These are phyloP conservation scores for Hygrophoropsis aurantiaca DNA, from an alignment of 768 basidiomycete genomes.

Conservation along the genomic window DNA sequence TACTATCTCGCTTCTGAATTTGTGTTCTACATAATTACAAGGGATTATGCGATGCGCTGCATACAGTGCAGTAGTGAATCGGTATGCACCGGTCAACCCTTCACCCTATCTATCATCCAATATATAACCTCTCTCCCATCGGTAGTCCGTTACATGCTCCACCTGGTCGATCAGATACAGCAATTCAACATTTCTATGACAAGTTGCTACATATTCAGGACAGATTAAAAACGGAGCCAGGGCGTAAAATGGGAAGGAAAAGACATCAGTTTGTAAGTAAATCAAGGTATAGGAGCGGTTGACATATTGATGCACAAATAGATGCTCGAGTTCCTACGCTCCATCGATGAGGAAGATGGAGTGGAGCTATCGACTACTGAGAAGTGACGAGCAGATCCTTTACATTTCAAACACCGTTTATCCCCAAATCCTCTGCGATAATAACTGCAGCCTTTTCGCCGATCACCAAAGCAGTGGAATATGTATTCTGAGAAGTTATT, in stretches of 20 bases:
- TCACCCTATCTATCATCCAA: no score
- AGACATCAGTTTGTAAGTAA: conserved; percentile 67
- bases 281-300: neutral
- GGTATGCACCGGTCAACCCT: conserved; percentile 33
- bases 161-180: conserved; percentile 50
- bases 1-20: neutral
- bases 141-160: conserved; percentile 45
- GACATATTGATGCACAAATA: conserved; percentile 23
- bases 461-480: conserved; percentile 42
- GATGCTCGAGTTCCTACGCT: conserved; percentile 64
- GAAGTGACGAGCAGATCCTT: no score
- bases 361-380: conserved; percentile 2
- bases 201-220: conserved; percentile 77
- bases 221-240: conserved; percentile 75
- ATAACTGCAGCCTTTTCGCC: conserved; percentile 65
- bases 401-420: conserved; percentile 7
- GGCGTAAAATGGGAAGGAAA: conserved; percentile 63
- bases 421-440: conserved; percentile 53
- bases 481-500: conserved; percentile 33
- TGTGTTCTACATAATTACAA: no score
- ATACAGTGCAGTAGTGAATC: conserved; percentile 55
- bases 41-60: conserved; percentile 71
- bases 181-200: conserved; percentile 83
- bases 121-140: conserved; percentile 12
- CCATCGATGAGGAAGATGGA: conserved; percentile 55